phyloP scores from a whole-genome alignment of 2,329 filamentous ascomycete genomes.

The Thermomyces lanuginosus region DNA sequence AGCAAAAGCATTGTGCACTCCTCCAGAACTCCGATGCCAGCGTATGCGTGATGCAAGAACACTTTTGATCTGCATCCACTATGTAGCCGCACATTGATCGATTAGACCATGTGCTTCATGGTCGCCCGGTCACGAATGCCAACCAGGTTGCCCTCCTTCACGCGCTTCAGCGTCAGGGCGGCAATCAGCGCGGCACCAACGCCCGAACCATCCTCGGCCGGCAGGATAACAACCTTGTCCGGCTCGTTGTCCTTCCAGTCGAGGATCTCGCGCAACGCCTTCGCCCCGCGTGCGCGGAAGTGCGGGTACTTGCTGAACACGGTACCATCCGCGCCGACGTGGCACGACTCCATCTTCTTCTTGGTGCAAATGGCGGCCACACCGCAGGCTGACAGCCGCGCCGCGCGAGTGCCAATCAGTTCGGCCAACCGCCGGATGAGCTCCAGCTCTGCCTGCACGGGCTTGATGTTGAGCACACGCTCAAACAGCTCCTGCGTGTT shows the following conservation, averaged over 20 bases:
- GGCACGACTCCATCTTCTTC: slow-evolving; percentile 74
- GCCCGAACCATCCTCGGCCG: slow-evolving; percentile 89
- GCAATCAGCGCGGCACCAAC: slow-evolving; percentile 95
- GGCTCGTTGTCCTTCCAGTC: slow-evolving; percentile 78
- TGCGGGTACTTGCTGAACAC: slow-evolving; percentile 99
- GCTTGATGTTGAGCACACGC: slow-evolving; percentile 53
- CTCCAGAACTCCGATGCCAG: too few relatives aligned
- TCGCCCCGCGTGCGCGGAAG: slow-evolving; percentile 84
- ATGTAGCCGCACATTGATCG: too few relatives aligned
- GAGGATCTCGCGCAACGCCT: slow-evolving; percentile 82
- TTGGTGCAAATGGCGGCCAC: slow-evolving; percentile 94
- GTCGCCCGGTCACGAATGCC: slow-evolving; percentile 38
- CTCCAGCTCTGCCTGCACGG: slow-evolving; percentile 66
- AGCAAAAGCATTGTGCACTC: too few relatives aligned
- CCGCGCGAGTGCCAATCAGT: slow-evolving; percentile 85
- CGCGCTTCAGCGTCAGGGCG: slow-evolving; percentile 47
- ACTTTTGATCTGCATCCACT: too few relatives aligned
- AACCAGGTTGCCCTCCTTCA: slow-evolving; percentile 41
- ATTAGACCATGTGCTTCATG: slow-evolving; percentile 13
- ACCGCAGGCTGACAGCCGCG: slow-evolving; percentile 82
- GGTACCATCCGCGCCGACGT: slow-evolving; percentile 90
- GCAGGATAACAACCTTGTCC: slow-evolving; percentile 73
- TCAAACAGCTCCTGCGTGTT: slow-evolving; percentile 75
- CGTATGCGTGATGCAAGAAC: too few relatives aligned
- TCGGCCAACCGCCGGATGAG: slow-evolving; percentile 78